A percentile compares a stretch with the other conserved stretches of the same genome.
These are phyloP conservation scores for Yamadazyma atlantica DNA, from an alignment of 1,139 yeast species.

Conservation along the genomic window DNA sequence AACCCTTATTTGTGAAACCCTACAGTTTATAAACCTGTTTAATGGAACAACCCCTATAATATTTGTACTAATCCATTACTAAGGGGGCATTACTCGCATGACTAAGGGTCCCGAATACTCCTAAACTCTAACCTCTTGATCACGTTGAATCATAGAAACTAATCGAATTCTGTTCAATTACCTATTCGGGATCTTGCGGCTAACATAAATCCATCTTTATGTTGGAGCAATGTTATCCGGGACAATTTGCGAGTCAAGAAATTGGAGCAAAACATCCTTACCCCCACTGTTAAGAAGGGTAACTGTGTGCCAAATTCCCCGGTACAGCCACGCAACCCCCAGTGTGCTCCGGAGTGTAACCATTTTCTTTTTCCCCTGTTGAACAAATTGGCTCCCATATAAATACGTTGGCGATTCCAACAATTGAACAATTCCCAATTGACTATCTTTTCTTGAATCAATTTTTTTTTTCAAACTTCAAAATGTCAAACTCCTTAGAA, in stretches of 20 bases:
- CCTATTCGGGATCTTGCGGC: slow-evolving; percentile 1
- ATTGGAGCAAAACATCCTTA: neutral
- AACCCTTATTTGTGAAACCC: no score
- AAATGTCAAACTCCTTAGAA: slow-evolving; percentile 71
- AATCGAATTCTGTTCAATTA: neutral
- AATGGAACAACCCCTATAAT: no score
- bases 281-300: neutral
- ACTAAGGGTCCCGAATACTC: neutral
- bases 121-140: no score
- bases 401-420: neutral
- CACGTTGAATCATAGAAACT: neutral
- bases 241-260: neutral
- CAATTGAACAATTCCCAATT: neutral
- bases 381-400: neutral
- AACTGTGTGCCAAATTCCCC: neutral
- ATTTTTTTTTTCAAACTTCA: neutral
- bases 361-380: neutral
- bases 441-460: neutral
- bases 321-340: neutral
- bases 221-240: slow-evolving; percentile 3
- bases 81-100: no score
- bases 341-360: neutral
- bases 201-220: neutral
- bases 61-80: no score
- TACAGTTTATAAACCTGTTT: no score